A percentile compares a stretch with the other conserved stretches of the same genome.
These are phyloP conservation scores for Sporobolus alterniflorus DNA, from an alignment of 202 grass and related monocot species.

Conservation along the genomic window DNA sequence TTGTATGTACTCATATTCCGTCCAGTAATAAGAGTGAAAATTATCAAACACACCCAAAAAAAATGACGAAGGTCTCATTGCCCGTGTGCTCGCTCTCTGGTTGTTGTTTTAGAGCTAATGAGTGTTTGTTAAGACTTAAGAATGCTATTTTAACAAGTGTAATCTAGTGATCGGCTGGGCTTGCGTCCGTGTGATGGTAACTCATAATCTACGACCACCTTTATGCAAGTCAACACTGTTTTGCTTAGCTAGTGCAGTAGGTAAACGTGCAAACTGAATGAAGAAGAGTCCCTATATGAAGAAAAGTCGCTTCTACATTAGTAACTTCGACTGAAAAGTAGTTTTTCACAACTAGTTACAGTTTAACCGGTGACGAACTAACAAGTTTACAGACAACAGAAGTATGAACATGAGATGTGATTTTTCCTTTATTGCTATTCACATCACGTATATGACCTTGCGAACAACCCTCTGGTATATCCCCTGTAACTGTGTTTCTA, in stretches of 20 bases:
- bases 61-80: neutral
- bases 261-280: neutral
- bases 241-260: slow-evolving; percentile 16
- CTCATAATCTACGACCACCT: slow-evolving; percentile 31
- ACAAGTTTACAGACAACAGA: no score
- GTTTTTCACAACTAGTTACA: no score
- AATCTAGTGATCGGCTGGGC: slow-evolving; percentile 12
- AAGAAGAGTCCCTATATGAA: no score
- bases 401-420: no score
- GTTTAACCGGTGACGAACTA: no score
- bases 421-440: no score
- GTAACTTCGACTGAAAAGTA: no score
- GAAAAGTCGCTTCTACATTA: no score
- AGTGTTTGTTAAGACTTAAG: neutral
- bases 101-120: neutral
- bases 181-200: slow-evolving; percentile 38
- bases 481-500: no score
- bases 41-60: neutral
- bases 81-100: neutral
- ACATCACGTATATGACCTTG: no score
- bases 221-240: slow-evolving; percentile 31
- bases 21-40: neutral
- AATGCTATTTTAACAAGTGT: neutral
- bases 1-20: no score
- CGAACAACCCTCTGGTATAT: no score